A percentile compares a stretch with the other conserved stretches of the same genome.
Conservation (phyloP, 192 early-diverging fungal species). For the Coemansia sp. region DNA sequence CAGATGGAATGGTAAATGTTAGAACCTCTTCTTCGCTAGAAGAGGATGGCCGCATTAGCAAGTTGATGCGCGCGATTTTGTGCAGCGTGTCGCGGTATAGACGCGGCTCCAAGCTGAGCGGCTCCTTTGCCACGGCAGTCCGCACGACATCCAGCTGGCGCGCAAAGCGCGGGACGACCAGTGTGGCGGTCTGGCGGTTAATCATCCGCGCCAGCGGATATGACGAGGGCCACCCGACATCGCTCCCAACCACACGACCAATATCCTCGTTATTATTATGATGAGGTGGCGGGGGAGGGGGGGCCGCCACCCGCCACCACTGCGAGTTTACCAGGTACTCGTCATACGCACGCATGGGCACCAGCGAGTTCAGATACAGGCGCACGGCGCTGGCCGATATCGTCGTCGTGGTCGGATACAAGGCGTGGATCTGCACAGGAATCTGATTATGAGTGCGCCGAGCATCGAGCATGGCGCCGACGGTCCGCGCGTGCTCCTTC, state of each 20-base stretch:
- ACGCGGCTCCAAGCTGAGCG: conserved; percentile 51
- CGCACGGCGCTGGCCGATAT: conserved; percentile 58
- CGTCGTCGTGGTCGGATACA: conserved; percentile 47
- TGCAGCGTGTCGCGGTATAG: conserved; percentile 55
- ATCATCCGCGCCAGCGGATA: conserved; percentile 50
- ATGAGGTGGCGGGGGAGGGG: not conserved
- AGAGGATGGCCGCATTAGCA: conserved; percentile 23
- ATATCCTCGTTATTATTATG: not conserved
- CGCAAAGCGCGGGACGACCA: conserved; percentile 45
- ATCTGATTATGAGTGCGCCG: not conserved
- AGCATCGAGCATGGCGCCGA: conserved; percentile 15
- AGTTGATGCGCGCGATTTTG: conserved; percentile 34
- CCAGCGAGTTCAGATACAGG: conserved; percentile 54
- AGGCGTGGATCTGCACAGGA: conserved; percentile 39
- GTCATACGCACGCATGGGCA: conserved; percentile 54
- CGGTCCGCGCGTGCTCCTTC: conserved; percentile 28
- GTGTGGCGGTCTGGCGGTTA: conserved; percentile 38
- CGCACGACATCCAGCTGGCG: conserved; percentile 51
- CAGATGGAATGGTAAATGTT: conserved; percentile 7
- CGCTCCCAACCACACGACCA: conserved; percentile 25
- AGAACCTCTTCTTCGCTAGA: conserved; percentile 9
- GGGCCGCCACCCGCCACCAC: conserved; percentile 41
- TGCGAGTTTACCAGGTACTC: conserved; percentile 56
- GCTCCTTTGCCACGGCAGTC: conserved; percentile 46
- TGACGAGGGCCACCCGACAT: conserved; percentile 41